A percentile compares a stretch with the other conserved stretches of the same genome.
Conservation (phyloP, 108 stramenopile genomes). For the Ochromonas danica region DNA sequence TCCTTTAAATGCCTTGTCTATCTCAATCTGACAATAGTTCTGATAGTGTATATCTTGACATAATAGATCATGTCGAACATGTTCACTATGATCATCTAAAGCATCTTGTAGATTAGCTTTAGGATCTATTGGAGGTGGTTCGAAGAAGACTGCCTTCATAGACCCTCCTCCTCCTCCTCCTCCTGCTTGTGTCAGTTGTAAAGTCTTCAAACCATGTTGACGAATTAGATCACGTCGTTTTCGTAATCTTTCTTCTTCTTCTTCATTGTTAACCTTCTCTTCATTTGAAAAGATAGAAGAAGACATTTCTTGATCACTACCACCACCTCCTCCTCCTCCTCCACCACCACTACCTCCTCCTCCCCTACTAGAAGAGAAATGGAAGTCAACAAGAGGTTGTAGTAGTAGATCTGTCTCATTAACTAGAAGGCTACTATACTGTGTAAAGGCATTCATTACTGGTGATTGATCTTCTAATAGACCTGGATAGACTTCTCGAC, state of each 20-base stretch:
- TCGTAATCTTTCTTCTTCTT: not conserved
- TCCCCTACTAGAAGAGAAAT: too few species aligned
- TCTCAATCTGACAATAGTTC: not conserved
- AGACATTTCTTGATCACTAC: not conserved
- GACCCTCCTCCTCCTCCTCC: too few species aligned
- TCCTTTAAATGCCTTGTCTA: not conserved
- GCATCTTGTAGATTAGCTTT: not conserved
- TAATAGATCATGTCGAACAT: not conserved
- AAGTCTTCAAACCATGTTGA: not conserved
- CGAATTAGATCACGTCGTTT: not conserved
- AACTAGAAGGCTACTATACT: too few species aligned
- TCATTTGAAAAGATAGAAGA: not conserved
- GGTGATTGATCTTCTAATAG: not conserved
- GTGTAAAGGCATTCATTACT: too few species aligned
- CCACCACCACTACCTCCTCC: too few species aligned
- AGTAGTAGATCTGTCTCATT: too few species aligned
- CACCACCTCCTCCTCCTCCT: too few species aligned
- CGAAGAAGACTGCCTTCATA: not conserved
- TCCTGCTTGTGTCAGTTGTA: not conserved
- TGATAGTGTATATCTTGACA: constrained; percentile 5
- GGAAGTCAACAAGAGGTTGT: too few species aligned
- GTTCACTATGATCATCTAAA: not conserved
- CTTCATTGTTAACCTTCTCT: too few species aligned
- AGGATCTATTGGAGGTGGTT: not conserved
- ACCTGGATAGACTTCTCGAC: not conserved